These are phyloP conservation scores for Nannochloris sp. DNA, from an alignment of 139 green algal species.

Conservation along the genomic window DNA sequence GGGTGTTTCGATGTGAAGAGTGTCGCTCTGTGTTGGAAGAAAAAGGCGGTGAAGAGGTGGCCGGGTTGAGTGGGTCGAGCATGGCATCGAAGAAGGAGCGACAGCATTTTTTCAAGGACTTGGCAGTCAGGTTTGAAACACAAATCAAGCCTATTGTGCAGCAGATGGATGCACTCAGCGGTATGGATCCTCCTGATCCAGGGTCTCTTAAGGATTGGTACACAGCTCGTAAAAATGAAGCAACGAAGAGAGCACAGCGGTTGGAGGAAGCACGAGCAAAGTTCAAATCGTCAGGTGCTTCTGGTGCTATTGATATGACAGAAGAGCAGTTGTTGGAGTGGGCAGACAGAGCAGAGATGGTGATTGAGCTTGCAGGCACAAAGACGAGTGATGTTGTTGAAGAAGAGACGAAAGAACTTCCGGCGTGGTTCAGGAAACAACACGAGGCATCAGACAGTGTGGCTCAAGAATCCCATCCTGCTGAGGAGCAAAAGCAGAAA, in stretches of 20 bases:
- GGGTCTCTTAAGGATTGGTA: constrained; percentile 22
- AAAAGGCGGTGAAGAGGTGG: background rate
- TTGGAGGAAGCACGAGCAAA: constrained; percentile 17
- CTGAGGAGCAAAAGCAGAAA: background rate
- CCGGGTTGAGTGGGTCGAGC: background rate
- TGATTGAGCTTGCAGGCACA: constrained; percentile 8
- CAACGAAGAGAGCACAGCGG: background rate
- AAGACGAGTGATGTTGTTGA: constrained; percentile 1
- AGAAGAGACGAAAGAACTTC: constrained; percentile 23
- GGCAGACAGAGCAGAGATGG: constrained; percentile 22
- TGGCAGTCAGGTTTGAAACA: background rate
- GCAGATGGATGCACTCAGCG: constrained; percentile 23
- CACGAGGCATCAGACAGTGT: background rate
- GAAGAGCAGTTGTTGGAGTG: constrained; percentile 28
- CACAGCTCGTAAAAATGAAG: background rate
- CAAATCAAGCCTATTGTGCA: constrained; percentile 6
- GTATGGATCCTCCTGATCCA: constrained; percentile 23
- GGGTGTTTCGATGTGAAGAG: constrained; percentile 26
- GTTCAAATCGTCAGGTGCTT: background rate
- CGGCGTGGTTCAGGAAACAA: constrained; percentile 18
- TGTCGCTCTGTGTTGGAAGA: constrained; percentile 18
- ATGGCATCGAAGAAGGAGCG: background rate
- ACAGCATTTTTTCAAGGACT: constrained; percentile 1
- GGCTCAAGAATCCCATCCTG: background rate
- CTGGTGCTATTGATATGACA: constrained; percentile 9